These are phyloP conservation scores for Curvularia lunata DNA, from an alignment of 2,329 filamentous ascomycete species.

Conservation along the genomic window DNA sequence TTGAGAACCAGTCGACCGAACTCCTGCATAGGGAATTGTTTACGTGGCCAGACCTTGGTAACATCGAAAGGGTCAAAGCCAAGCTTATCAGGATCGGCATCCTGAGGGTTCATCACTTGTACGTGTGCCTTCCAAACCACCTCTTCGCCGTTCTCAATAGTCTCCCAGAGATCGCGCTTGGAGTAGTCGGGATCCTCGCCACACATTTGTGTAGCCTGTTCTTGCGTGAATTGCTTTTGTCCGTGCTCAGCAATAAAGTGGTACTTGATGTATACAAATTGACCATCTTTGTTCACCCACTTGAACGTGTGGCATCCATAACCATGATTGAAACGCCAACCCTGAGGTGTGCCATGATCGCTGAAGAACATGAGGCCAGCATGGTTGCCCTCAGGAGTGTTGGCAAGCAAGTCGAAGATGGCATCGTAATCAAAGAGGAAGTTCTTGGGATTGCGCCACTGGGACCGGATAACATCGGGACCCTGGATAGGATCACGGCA, in stretches of 20 bases:
- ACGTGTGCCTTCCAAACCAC: conserved; percentile 55
- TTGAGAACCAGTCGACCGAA: conserved; percentile 60
- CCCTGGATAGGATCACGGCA: conserved; percentile 57
- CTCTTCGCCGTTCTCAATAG: conserved; percentile 52
- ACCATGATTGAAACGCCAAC: conserved; percentile 51
- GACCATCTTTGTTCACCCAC: conserved; percentile 56
- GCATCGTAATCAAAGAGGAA: conserved; percentile 59
- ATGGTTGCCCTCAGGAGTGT: conserved; percentile 57
- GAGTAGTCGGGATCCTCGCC: conserved; percentile 60
- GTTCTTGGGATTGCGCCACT: conserved; percentile 56
- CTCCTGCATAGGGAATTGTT: conserved; percentile 57
- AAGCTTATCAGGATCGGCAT: conserved; percentile 57
- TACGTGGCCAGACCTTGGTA: conserved; percentile 61
- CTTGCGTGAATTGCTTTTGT: conserved; percentile 56
- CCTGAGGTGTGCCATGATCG: conserved; percentile 58
- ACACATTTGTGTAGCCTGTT: conserved; percentile 54
- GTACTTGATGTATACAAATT: conserved; percentile 61
- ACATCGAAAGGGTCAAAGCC: conserved; percentile 62
- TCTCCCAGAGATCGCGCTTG: conserved; percentile 56
- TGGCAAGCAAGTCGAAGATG: conserved; percentile 58
- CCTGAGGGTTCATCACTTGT: conserved; percentile 55
- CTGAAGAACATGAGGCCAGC: conserved; percentile 59
- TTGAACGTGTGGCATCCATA: conserved; percentile 58
- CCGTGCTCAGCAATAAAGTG: conserved; percentile 57
- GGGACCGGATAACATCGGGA: conserved; percentile 57